These are phyloP conservation scores for Plasmodium coatneyi DNA, from an alignment of 169 alveolate genomes.

Conservation along the genomic window DNA sequence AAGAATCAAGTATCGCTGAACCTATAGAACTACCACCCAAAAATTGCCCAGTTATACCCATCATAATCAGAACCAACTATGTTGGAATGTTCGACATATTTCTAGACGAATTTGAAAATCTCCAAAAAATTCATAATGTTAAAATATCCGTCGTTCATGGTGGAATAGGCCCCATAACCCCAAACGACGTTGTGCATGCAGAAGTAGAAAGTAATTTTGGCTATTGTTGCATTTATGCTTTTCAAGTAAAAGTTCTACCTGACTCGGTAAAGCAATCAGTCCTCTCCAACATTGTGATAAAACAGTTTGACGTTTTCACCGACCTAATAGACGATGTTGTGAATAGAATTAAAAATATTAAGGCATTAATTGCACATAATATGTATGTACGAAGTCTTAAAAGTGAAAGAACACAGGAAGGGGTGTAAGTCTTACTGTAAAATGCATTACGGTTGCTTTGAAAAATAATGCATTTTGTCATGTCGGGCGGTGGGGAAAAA, in stretches of 20 bases:
- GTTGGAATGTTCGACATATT: constrained; percentile 87
- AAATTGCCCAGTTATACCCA: constrained; percentile 79
- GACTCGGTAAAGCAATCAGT: constrained; percentile 89
- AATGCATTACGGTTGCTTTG: not conserved
- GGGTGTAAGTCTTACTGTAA: constrained; percentile 1
- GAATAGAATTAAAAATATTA: constrained; percentile 70
- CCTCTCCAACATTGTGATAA: constrained; percentile 82
- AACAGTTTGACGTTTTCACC: constrained; percentile 85
- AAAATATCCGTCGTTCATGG: constrained; percentile 90
- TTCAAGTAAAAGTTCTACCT: constrained; percentile 86
- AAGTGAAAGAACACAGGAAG: constrained; percentile 72
- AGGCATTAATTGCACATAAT: constrained; percentile 64
- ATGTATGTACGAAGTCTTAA: constrained; percentile 75
- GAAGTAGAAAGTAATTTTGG: constrained; percentile 86
- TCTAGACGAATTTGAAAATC: constrained; percentile 84
- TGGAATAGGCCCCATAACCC: constrained; percentile 89
- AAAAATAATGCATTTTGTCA: not conserved
- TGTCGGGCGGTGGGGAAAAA: not conserved
- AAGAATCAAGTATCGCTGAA: constrained; percentile 8
- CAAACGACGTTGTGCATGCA: constrained; percentile 90
- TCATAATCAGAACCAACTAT: constrained; percentile 84
- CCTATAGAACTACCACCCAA: constrained; percentile 44
- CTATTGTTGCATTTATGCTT: constrained; percentile 89
- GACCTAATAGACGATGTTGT: constrained; percentile 88
- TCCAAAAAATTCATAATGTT: constrained; percentile 76